These are phyloP conservation scores for Otatea glauca DNA, from an alignment of 176 grass and related monocot genomes.

Conservation along the genomic window DNA sequence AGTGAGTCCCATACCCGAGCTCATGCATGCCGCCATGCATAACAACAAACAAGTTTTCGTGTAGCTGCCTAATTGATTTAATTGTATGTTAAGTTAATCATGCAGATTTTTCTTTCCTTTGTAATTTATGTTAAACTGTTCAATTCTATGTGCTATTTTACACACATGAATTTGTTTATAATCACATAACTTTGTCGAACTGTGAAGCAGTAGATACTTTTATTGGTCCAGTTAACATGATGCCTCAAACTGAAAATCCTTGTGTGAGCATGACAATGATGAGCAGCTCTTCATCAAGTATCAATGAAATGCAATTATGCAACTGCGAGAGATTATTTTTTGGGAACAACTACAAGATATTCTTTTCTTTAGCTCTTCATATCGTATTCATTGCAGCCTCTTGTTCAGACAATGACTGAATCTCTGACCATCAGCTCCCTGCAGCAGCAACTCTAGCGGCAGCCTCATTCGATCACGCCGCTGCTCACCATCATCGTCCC, in stretches of 20 bases:
- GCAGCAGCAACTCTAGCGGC: conserved; percentile 48
- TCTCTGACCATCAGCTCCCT: conserved; percentile 53
- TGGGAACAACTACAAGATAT: neutral
- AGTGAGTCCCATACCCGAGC: conserved; percentile 50
- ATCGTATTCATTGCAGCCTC: neutral
- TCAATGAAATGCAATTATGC: neutral
- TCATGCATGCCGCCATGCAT: neutral
- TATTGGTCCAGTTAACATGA: neutral
- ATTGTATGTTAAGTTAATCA: neutral
- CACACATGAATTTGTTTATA: neutral
- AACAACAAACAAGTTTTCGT: neutral
- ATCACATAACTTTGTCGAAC: neutral
- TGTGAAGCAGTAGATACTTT: neutral
- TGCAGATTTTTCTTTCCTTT: neutral
- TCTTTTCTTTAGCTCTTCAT: conserved; percentile 10
- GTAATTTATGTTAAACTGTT: neutral
- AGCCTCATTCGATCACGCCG: conserved; percentile 10
- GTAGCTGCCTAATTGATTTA: too few species aligned
- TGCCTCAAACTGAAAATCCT: neutral
- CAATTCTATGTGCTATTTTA: neutral
- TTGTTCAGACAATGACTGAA: conserved; percentile 44
- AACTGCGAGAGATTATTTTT: neutral
- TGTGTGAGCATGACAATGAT: neutral
- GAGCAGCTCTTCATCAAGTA: neutral
- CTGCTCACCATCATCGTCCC: neutral